These are phyloP conservation scores for Lepidium sativum DNA, from an alignment of 345 rosid species.

Conservation along the genomic window DNA sequence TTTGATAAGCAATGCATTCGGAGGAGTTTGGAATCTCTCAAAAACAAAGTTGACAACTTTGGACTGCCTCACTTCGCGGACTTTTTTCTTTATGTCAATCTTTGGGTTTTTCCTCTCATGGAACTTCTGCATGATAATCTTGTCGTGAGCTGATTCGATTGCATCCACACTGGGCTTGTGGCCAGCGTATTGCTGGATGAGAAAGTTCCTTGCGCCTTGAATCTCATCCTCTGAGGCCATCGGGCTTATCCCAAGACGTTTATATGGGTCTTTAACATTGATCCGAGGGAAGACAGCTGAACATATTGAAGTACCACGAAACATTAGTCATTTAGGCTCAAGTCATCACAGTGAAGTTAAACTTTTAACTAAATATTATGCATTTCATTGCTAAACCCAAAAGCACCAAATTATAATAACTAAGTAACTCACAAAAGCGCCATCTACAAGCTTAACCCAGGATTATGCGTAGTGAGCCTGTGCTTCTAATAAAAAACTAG, in stretches of 20 bases:
- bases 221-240: conserved; percentile 97
- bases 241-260: conserved; percentile 82
- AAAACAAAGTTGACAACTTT: conserved; percentile 51
- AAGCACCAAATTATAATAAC: neutral
- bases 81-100: conserved; percentile 63
- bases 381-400: neutral
- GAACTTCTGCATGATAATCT: conserved; percentile 89
- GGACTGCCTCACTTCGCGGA: conserved; percentile 67
- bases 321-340: neutral
- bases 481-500: neutral
- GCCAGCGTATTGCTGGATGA: conserved; percentile 60
- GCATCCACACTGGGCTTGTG: conserved; percentile 94
- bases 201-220: conserved; percentile 85
- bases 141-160: conserved; percentile 87
- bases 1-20: conserved; percentile 47
- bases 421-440: neutral
- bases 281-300: conserved; percentile 79
- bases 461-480: neutral
- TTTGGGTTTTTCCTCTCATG: conserved; percentile 80
- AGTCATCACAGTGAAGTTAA: neutral
- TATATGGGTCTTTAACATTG: conserved; percentile 69
- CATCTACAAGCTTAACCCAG: neutral
- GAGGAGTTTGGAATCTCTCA: conserved; percentile 71
- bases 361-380: neutral
- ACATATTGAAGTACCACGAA: conserved; percentile 22